These are phyloP conservation scores for Xylariaceae sp. DNA, from an alignment of 2,329 filamentous ascomycete genomes.

Conservation along the genomic window DNA sequence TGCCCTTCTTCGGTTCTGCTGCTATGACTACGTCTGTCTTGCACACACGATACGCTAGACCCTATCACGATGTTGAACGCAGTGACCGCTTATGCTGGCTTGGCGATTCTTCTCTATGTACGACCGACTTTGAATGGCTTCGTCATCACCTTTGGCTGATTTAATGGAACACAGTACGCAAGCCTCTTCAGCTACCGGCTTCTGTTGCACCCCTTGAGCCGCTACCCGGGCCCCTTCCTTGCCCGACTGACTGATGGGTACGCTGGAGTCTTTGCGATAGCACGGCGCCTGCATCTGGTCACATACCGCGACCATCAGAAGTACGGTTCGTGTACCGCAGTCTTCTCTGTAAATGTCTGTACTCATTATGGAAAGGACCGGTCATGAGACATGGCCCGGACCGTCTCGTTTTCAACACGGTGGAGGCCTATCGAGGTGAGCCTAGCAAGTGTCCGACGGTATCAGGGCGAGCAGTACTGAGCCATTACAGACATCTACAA, in stretches of 20 bases:
- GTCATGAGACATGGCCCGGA: not conserved
- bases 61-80: no score
- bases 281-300: constrained; percentile 1
- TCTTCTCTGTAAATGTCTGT: not conserved
- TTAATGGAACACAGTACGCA: not conserved
- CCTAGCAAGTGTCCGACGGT: not conserved
- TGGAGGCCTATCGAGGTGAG: not conserved
- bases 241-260: constrained; percentile 4
- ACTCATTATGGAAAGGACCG: not conserved
- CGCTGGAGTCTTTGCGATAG: not conserved
- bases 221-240: constrained; percentile 4
- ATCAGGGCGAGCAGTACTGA: not conserved
- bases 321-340: constrained; percentile 1
- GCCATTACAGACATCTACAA: not conserved
- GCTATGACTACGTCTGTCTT: no score
- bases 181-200: not conserved
- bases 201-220: constrained; percentile 3
- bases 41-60: no score
- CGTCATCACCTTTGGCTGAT: not conserved
- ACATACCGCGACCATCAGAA: constrained; percentile 3
- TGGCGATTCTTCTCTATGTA: not conserved
- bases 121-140: not conserved
- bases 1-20: no score
- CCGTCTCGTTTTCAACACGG: not conserved
- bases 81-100: not conserved